These are phyloP conservation scores for Colletotrichum sp. DNA, from an alignment of 2,329 filamentous ascomycete genomes.

Conservation along the genomic window DNA sequence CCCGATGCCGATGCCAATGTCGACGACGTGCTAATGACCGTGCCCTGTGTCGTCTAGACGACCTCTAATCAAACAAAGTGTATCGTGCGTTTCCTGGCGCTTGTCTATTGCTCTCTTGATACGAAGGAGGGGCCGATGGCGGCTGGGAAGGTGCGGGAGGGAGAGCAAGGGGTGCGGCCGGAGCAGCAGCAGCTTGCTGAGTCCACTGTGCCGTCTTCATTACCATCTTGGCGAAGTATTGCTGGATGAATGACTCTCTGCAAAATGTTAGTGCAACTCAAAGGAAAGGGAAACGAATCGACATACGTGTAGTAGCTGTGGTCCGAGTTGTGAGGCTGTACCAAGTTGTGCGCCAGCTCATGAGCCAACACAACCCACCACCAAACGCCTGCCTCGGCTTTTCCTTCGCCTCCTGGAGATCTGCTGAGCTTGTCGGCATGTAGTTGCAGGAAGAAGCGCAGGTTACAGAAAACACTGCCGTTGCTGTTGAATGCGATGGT, in stretches of 20 bases:
- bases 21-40: neutral
- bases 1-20: neutral
- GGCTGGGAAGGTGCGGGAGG: neutral
- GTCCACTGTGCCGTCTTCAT: slow-evolving; percentile 50
- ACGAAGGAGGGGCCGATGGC: slow-evolving; percentile 8
- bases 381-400: slow-evolving; percentile 74
- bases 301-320: slow-evolving; percentile 83
- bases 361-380: slow-evolving; percentile 98
- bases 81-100: slow-evolving; percentile 6
- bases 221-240: slow-evolving; percentile 78
- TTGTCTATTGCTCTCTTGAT: slow-evolving; percentile 18
- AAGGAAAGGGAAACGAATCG: neutral
- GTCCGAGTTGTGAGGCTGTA: slow-evolving; percentile 75
- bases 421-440: slow-evolving; percentile 61
- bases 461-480: slow-evolving; percentile 92
- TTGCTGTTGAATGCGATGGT: slow-evolving; percentile 93
- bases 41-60: neutral
- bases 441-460: slow-evolving; percentile 83
- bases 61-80: slow-evolving; percentile 19
- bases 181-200: neutral
- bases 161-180: neutral
- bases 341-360: slow-evolving; percentile 93
- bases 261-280: slow-evolving; percentile 5
- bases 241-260: slow-evolving; percentile 77
- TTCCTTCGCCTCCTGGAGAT: slow-evolving; percentile 44